Evolutionary conservation across 345 rosid genomes (phyloP), one percentile per base, ranked within the genome.

Genomic region (Rubroshorea leprosula): DNA sequence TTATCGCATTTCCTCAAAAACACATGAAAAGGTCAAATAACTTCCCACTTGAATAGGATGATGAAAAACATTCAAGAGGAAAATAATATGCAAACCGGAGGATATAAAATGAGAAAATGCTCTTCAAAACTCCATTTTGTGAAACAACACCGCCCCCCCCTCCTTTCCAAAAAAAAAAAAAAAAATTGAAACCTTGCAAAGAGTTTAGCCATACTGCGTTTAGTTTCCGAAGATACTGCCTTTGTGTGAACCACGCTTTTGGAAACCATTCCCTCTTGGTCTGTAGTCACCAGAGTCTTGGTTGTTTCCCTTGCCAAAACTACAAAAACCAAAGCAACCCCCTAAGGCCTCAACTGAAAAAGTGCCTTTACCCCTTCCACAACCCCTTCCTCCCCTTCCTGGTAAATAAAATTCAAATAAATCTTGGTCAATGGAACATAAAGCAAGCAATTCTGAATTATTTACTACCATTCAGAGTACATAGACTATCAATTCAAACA

Each of bases 341-440:
- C 96, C 80, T 29, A 83, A 63, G 35, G 85, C 72, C 49, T 93
- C 99, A 6, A 75, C 62, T 62, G 65, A 88, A 68, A 80, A 86
- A 25, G 83, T 66, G 0, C 87, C 81, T 51, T 97, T 71, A 59
- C 99, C 89, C n/a, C 97, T 74, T 56, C n/a, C n/a, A n/a, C n/a
- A n/a, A n/a, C n/a, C n/a, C n/a, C n/a, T n/a, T n/a, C n/a, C n/a
- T n/a, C 93, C 96, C 71, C 98, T 77, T 68, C 79, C 83, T 72
- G 72, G 60, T 69, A 69, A 65, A 53, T 31, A 23, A 17, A 54
- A 57, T 53, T 22, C 22, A 25, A 12, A 54, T 41, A n/a, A 9
- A 27, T 6, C 50, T 16, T 6, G 9, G 15, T 16, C 17, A 20
- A n/a, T n/a, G 8, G 10, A 47, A 19, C 9, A 20, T 12, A 16